Evolutionary conservation across 805 yeast genomes (phyloP).

Genomic region (Millerozyma miso): DNA sequence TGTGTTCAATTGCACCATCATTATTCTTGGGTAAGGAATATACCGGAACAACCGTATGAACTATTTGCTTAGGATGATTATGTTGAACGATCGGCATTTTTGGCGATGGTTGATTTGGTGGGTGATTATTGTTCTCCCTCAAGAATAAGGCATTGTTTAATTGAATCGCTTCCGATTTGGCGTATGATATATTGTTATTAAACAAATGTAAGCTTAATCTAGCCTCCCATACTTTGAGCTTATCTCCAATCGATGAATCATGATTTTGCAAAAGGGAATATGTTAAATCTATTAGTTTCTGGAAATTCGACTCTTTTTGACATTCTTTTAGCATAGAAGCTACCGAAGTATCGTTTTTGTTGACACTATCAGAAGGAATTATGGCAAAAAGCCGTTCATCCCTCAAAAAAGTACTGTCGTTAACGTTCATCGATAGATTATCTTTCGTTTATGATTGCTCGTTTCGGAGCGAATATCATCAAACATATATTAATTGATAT

Average conservation of each 20-base stretch:
- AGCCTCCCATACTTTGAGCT: constrained; percentile 31
- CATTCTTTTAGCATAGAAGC: neutral
- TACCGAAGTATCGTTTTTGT: neutral
- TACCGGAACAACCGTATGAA: constrained; percentile 8
- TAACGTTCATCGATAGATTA: neutral
- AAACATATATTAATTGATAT: too few species aligned
- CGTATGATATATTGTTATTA: constrained; percentile 23
- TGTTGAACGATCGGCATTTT: neutral
- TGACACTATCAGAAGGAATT: neutral
- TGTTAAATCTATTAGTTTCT: constrained; percentile 10
- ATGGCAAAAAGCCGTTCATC: neutral
- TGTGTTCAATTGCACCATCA: constrained; percentile 21
- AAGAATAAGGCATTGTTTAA: constrained; percentile 33
- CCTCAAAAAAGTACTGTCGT: neutral
- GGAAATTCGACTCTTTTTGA: neutral
- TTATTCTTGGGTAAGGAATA: constrained; percentile 38
- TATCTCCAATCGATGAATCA: constrained; percentile 7
- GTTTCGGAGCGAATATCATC: neutral
- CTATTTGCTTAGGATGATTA: neutral
- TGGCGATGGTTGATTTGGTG: constrained; percentile 2
- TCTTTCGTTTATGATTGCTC: neutral
- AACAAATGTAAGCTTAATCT: constrained; percentile 29
- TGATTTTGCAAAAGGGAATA: constrained; percentile 11
- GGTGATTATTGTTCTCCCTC: constrained; percentile 21
- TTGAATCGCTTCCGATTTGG: constrained; percentile 34